A percentile compares a stretch with the other conserved stretches of the same genome.
Conservation (phyloP, 345 rosid species). For the Eucalyptus marginata region DNA sequence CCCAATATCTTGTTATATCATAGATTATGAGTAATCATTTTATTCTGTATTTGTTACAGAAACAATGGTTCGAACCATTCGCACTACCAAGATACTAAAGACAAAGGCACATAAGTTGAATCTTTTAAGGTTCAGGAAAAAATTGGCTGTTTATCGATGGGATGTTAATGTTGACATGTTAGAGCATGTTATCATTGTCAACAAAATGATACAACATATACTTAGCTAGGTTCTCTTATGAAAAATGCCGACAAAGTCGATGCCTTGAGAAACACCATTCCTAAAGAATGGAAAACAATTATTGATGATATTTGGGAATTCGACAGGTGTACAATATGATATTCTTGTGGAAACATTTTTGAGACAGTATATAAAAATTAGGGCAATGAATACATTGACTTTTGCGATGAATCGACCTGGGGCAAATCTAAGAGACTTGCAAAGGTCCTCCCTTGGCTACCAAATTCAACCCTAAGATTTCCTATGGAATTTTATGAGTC, state of each 20-base stretch:
- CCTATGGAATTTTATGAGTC: neutral
- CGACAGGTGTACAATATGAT: no score
- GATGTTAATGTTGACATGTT: neutral
- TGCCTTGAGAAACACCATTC: neutral
- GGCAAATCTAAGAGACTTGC: no score
- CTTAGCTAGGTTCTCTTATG: neutral
- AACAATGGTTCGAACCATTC: neutral
- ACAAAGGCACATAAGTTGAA: neutral
- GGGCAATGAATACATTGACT: neutral
- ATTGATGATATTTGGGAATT: neutral
- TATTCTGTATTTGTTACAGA: rapidly evolving
- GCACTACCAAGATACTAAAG: rapidly evolving
- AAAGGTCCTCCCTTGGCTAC: neutral
- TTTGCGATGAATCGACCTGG: neutral
- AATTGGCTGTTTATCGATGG: neutral
- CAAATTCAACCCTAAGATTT: neutral
- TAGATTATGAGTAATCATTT: neutral
- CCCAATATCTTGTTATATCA: neutral
- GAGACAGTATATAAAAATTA: neutral
- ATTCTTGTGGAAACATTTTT: neutral
- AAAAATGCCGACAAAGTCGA: neutral
- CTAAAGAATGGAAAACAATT: neutral
- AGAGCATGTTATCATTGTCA: neutral
- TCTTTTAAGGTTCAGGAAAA: neutral
- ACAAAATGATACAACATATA: no score